These are phyloP conservation scores for Colletotrichum chlorophyti DNA, from an alignment of 2,329 filamentous ascomycete genomes.

Conservation along the genomic window DNA sequence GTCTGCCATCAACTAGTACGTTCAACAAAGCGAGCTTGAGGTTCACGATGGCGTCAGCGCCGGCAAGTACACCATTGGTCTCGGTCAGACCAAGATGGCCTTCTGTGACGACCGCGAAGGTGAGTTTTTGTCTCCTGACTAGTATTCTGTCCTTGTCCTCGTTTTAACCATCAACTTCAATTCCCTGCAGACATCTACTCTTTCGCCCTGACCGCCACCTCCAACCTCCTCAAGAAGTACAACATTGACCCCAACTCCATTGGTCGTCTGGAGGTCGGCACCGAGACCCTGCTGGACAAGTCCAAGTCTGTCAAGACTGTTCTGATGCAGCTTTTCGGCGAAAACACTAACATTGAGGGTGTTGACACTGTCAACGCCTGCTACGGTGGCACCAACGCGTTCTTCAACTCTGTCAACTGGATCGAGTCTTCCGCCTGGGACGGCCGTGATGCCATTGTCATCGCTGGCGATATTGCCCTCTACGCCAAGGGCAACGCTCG, in stretches of 20 bases:
- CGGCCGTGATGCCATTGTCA: slow-evolving; percentile 79
- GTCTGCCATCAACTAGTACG: slow-evolving; percentile 63
- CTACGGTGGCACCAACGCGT: slow-evolving; percentile 85
- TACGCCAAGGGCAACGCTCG: slow-evolving; percentile 85
- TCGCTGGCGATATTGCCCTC: slow-evolving; percentile 83
- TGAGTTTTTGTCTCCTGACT: slow-evolving; percentile 51
- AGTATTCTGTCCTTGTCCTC: slow-evolving; percentile 6
- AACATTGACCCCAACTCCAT: slow-evolving; percentile 79
- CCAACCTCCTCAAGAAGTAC: slow-evolving; percentile 83
- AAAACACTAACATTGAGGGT: slow-evolving; percentile 85
- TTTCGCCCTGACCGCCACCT: slow-evolving; percentile 78
- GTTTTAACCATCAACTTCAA: slow-evolving; percentile 28
- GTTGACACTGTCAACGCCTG: slow-evolving; percentile 85
- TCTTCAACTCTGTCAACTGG: slow-evolving; percentile 87
- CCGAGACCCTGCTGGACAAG: slow-evolving; percentile 86
- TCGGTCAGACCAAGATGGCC: slow-evolving; percentile 90
- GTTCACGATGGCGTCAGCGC: slow-evolving; percentile 84
- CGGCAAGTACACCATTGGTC: slow-evolving; percentile 90
- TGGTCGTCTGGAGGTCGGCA: slow-evolving; percentile 84
- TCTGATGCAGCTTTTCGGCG: slow-evolving; percentile 84
- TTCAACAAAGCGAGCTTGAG: slow-evolving; percentile 83
- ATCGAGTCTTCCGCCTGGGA: slow-evolving; percentile 88
- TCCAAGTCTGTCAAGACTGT: slow-evolving; percentile 91
- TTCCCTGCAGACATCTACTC: slow-evolving; percentile 79
- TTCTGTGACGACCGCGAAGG: slow-evolving; percentile 91